A percentile compares a stretch with the other conserved stretches of the same genome.
These are phyloP conservation scores for Papiliotrema terrestris DNA, from an alignment of 1,284 basidiomycete genomes.

Conservation along the genomic window DNA sequence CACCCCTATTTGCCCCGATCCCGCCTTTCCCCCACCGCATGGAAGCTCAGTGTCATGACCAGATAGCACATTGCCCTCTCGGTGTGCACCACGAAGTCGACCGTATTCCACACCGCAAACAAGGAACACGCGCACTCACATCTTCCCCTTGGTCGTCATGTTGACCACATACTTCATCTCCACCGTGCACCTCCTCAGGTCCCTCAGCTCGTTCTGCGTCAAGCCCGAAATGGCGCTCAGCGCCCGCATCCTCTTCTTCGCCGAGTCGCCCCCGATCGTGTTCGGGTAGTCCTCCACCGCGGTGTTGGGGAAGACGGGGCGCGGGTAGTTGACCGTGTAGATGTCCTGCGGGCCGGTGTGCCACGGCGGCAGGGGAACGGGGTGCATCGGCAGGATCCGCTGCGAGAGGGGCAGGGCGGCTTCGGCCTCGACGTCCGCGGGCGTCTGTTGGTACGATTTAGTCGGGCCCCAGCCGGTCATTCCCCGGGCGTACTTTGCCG, in stretches of 20 bases:
- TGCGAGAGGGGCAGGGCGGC: slow-evolving; percentile 5
- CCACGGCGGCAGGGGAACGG: slow-evolving; percentile 24
- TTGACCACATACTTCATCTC: slow-evolving; percentile 40
- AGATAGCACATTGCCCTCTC: no score
- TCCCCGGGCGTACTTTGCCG: no score
- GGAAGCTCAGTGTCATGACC: no score
- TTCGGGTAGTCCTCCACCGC: slow-evolving; percentile 11
- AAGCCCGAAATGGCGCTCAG: slow-evolving; percentile 32
- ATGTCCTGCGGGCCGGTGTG: slow-evolving; percentile 20
- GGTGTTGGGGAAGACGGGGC: slow-evolving; percentile 16
- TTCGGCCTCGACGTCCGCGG: neutral
- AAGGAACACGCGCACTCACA: slow-evolving; percentile 29
- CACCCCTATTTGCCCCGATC: no score
- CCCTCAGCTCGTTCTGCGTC: slow-evolving; percentile 25
- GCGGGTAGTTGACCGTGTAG: slow-evolving; percentile 39
- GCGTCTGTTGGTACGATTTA: neutral
- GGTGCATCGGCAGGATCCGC: slow-evolving; percentile 16
- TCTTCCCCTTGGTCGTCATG: slow-evolving; percentile 50
- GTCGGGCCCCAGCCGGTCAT: neutral
- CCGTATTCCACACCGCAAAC: no score
- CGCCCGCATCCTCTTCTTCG: slow-evolving; percentile 21
- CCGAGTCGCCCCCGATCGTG: slow-evolving; percentile 22
- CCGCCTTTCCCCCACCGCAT: no score
- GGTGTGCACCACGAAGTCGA: no score
- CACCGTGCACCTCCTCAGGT: slow-evolving; percentile 35